Conservation (phyloP, 768 basidiomycete genomes). For the Trametes villosa region DNA sequence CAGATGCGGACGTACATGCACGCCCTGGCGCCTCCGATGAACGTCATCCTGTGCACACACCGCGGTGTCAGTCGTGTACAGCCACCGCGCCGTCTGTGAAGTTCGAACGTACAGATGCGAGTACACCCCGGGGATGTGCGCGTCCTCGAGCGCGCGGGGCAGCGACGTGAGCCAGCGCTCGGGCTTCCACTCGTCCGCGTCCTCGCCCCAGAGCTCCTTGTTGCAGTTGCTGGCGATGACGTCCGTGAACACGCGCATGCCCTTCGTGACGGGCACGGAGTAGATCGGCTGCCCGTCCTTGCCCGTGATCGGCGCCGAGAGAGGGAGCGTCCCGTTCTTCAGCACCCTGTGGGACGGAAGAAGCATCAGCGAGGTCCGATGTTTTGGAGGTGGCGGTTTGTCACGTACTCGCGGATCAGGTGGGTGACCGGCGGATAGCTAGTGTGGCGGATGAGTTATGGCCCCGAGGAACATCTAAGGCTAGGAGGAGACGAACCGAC, state of each 20-base stretch:
- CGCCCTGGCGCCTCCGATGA: conserved; percentile 23
- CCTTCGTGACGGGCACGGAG: conserved; percentile 48
- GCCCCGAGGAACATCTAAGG: background rate
- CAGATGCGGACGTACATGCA: conserved; percentile 30
- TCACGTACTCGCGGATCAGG: background rate
- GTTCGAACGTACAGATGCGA: conserved; percentile 19
- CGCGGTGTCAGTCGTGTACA: background rate
- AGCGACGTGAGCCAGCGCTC: conserved; percentile 16
- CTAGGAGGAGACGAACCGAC: conserved; percentile 25
- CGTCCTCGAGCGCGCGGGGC: conserved; percentile 3
- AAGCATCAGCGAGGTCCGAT: background rate
- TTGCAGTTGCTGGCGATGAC: conserved; percentile 51
- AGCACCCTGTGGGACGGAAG: conserved; percentile 1
- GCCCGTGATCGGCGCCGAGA: conserved; percentile 49
- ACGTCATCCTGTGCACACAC: background rate
- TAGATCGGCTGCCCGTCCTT: conserved; percentile 42
- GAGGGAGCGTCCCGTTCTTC: conserved; percentile 58
- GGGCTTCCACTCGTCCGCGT: conserved; percentile 51
- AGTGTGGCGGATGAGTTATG: too few species aligned
- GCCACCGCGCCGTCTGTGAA: background rate
- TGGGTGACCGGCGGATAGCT: background rate
- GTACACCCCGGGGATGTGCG: conserved; percentile 17
- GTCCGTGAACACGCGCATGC: conserved; percentile 45
- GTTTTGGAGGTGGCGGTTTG: background rate
- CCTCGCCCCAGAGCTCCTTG: conserved; percentile 45